A percentile compares a stretch with the other conserved stretches of the same genome.
Conservation (phyloP, 352 stramenopile genomes). For the Phytophthora lateralis region DNA sequence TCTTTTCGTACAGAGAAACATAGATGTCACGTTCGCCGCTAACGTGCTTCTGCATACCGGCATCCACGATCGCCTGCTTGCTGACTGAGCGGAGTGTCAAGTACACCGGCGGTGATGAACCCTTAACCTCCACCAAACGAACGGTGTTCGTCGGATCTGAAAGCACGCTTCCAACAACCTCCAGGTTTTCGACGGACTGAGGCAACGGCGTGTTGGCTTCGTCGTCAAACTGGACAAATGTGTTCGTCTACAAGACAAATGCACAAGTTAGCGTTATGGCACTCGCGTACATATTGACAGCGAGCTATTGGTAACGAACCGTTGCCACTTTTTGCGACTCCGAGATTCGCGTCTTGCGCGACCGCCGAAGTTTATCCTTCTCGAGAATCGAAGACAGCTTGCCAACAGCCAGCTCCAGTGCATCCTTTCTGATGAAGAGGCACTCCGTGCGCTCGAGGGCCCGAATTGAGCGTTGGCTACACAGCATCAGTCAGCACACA, state of each 20-base stretch:
- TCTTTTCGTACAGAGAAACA: constrained; percentile 80
- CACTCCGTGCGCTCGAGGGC: constrained; percentile 80
- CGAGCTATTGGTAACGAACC: constrained; percentile 31
- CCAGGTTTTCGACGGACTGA: constrained; percentile 62
- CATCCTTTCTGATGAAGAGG: constrained; percentile 84
- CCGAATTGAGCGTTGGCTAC: constrained; percentile 72
- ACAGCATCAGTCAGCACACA: background rate
- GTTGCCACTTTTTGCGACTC: constrained; percentile 60
- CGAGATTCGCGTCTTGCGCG: constrained; percentile 68
- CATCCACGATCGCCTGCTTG: constrained; percentile 83
- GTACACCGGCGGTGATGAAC: constrained; percentile 50
- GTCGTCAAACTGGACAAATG: constrained; percentile 68
- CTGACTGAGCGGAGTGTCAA: constrained; percentile 81
- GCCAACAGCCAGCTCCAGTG: constrained; percentile 72
- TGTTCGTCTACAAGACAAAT: constrained; percentile 38
- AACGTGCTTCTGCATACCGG: constrained; percentile 84
- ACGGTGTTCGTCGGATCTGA: constrained; percentile 79
- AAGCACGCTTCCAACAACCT: constrained; percentile 76
- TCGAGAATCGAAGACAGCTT: constrained; percentile 81
- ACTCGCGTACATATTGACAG: background rate
- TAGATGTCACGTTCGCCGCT: constrained; percentile 86
- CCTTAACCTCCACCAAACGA: constrained; percentile 72
- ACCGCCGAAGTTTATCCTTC: constrained; percentile 81
- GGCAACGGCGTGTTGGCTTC: constrained; percentile 49
- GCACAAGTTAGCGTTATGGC: constrained; percentile 1